Base-by-base conservation (phyloP, 73 alveolate species). In the Halteria grandinella region DNA sequence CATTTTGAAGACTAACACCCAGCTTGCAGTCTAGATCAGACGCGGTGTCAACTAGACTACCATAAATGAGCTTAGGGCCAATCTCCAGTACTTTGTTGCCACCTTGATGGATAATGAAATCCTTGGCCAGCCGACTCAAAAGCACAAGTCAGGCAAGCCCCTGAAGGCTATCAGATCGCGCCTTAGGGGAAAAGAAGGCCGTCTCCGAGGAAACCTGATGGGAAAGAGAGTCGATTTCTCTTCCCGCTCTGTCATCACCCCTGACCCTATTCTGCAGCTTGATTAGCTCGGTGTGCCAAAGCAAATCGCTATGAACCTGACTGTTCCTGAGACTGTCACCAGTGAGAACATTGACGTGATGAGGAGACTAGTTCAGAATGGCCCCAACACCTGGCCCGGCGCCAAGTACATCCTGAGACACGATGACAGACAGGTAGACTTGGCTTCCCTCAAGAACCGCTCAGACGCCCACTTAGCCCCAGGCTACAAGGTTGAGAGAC, bases 221-320 rank as follows among this genome's bases (percentile, higher is more conserved):
- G 99, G 99, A 57, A 98, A 98, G 88, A 91, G 99, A 83, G 99
- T 96, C 10, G 99, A 98, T 80, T 98, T 95, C 80, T 94, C 99
- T 48, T 99, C 99, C 23, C 90, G 99, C 69, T 90, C 99, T 50
- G 99, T 98, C 75, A 98, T 98, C 55, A 93, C 99, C 11, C 99
- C 99, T 0, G 99, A 98, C 86, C 99, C 99, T 14, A 97, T 94
- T 89, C 91, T 98, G 77, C 89, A 86, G 75, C 95, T 97, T 21
- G 99, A 98, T 75, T 97, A 98, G 84, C 88, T 97, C 36, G 99
- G 99, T 37, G 99, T 97, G 14, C 98, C 98, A 20, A 85, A 96
- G 79, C 77, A 97, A 0, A 95, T 97, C 23, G 99, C 99, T 0
- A 78, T 86, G 89, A 97, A 93, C 86, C 86, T 97, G 90, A 97